These are phyloP conservation scores for Artemisia argyi DNA, from an alignment of 129 eudicot genomes.

Conservation along the genomic window DNA sequence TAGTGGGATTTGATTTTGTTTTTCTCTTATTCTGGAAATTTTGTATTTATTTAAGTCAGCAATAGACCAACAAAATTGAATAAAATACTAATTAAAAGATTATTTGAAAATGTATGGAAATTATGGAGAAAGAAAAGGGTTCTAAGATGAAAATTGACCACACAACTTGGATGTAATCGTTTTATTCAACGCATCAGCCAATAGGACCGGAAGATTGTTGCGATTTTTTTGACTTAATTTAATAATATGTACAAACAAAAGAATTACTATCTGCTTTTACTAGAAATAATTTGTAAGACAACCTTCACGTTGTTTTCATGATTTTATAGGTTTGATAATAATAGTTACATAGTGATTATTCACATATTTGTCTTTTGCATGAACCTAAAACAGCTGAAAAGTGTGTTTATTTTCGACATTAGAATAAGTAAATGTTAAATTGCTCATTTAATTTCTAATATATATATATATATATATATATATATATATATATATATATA, in stretches of 20 bases:
- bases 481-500: too few relatives aligned
- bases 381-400: not conserved
- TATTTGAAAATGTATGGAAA: conserved; percentile 37
- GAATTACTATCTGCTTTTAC: not conserved
- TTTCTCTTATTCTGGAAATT: conserved; percentile 7
- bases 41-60: conserved; percentile 28
- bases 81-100: conserved; percentile 14
- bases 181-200: conserved; percentile 37
- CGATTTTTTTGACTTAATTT: not conserved
- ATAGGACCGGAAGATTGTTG: conserved; percentile 28
- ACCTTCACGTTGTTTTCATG: conserved; percentile 13
- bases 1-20: conserved; percentile 26
- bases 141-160: conserved; percentile 34
- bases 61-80: conserved; percentile 24
- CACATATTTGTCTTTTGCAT: too few relatives aligned
- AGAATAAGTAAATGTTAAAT: too few relatives aligned
- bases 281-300: not conserved
- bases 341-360: not conserved
- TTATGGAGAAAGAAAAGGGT: conserved; percentile 41
- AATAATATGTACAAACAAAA: not conserved
- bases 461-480: too few relatives aligned
- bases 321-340: not conserved
- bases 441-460: too few relatives aligned
- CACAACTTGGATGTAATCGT: conserved; percentile 37
- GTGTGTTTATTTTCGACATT: too few relatives aligned